Base-by-base conservation (phyloP, 106 monocot species). In the Dendrobium catenatum region DNA sequence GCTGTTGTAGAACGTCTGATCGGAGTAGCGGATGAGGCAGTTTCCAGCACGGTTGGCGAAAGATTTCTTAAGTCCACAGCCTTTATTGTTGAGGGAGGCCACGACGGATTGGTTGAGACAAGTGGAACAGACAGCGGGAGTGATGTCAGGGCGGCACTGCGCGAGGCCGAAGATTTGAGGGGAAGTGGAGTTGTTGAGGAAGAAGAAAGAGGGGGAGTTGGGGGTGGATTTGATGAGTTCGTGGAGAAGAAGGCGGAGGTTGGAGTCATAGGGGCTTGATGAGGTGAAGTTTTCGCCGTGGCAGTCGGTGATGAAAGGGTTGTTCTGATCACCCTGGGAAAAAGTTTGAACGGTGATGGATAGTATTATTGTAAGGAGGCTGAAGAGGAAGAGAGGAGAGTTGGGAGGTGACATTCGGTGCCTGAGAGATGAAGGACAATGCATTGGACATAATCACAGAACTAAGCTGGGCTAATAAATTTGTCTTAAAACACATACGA, bases 71-170 rank as follows among this genome's bases (percentile, higher is more conserved):
- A 2, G 6, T 3, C 22, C n/a, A 46, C 75, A 47, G 44, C 44
- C 22, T 6, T 7, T 24, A 4, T 16, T 3, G 46, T 43, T 43
- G 44, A 11, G 9, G 46, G 46, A 16, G 20, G 7, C 46, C 8
- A 5, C 10, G 22, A 24, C 42, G 44, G 75, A 5, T 2, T 9
- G 17, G 46, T 18, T 24, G 20, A 75, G 46, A 2, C 75, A 75
- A 24, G 42, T 0, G 44, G 75, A 9, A n/a, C 75, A 75, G 2
- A 22, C 46, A 8, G 75, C 5, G 5, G 42, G 6, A 8, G 43
- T 41, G 75, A 47, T n/a, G 46, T 75, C 75, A n/a, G 75, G 44
- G 75, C 75, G 75, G 75, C 75, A 75, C 75, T 75, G 75, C 6
- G 75, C 75, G 7, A 46, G 42, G 20, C 75, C 75, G 46, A 16